A percentile compares a stretch with the other conserved stretches of the same genome.
phyloP scores from a whole-genome alignment of 164 flowering plant genomes.

The Litsea cubeba region DNA sequence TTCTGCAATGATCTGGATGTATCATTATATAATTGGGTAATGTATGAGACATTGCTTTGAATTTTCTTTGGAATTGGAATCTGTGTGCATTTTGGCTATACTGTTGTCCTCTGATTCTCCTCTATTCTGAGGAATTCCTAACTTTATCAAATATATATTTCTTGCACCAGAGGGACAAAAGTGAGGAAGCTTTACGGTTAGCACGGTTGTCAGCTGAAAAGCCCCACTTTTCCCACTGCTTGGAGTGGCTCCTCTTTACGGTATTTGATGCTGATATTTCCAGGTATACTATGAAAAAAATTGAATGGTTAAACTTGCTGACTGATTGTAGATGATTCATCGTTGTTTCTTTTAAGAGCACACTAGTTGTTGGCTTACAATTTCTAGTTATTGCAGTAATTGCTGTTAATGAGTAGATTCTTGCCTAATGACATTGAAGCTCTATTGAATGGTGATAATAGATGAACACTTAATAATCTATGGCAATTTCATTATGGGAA shows the following conservation, averaged over 20 bases:
- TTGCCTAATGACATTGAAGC: not conserved
- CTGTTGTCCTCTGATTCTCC: not conserved
- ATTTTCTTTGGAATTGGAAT: not conserved
- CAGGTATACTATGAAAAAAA: constrained; percentile 39
- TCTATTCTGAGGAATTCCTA: not conserved
- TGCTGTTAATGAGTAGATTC: not conserved
- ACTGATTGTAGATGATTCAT: not conserved
- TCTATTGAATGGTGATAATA: not conserved
- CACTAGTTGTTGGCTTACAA: too few species aligned
- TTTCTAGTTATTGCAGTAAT: not conserved
- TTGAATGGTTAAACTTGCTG: not conserved
- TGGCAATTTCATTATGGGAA: not conserved
- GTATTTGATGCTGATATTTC: constrained; percentile 98
- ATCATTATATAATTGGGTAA: not conserved
- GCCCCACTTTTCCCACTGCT: constrained; percentile 95
- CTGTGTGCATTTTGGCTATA: not conserved
- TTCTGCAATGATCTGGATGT: not conserved
- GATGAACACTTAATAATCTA: not conserved
- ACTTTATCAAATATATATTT: constrained; percentile 9
- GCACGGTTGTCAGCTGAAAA: constrained; percentile 90
- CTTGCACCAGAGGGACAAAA: constrained; percentile 75
- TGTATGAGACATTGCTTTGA: not conserved
- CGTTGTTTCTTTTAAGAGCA: not conserved
- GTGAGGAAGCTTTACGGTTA: constrained; percentile 77
- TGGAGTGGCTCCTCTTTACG: constrained; percentile 99